phyloP scores from a whole-genome alignment of 352 stramenopile species.

The Phytophthora crassamura region DNA sequence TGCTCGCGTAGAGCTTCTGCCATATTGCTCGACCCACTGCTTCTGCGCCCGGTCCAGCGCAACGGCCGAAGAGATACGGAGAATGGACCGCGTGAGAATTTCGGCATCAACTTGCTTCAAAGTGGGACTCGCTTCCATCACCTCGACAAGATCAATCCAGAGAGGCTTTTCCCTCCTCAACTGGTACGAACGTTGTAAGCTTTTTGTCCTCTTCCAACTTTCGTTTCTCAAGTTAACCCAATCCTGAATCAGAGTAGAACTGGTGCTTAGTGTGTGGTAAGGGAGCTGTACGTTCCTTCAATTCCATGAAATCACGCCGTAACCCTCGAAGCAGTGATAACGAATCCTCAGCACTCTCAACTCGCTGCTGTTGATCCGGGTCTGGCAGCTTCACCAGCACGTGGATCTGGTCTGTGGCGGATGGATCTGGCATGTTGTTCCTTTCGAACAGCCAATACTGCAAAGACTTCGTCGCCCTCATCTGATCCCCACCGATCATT shows the following conservation, averaged over 20 bases:
- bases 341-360: too few relatives aligned
- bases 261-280: too few relatives aligned
- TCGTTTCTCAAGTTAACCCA: too few relatives aligned
- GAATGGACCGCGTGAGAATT: conserved; percentile 40
- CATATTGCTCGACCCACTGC: conserved; percentile 26
- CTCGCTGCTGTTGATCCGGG: too few relatives aligned
- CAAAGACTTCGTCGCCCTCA: conserved; percentile 6
- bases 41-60: conserved; percentile 19
- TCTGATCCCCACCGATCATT: conserved; percentile 1
- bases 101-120: conserved; percentile 35
- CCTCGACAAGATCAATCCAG: conserved; percentile 45
- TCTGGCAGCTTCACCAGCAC: too few relatives aligned
- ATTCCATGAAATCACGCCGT: too few relatives aligned
- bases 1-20: conserved; percentile 24
- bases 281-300: too few relatives aligned
- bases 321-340: too few relatives aligned
- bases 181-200: too few relatives aligned
- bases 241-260: too few relatives aligned
- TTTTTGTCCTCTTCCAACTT: too few relatives aligned
- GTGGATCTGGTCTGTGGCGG: not conserved
- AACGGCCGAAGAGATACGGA: conserved; percentile 17
- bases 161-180: conserved; percentile 34
- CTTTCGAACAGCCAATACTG: conserved; percentile 1
- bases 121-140: conserved; percentile 28
- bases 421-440: not conserved